Percentiles rank a stretch among this genome's conserved stretches.
Evolutionary conservation across 2,329 filamentous ascomycete species (phyloP).

Genomic region (Chalaropsis ovoidea): DNA sequence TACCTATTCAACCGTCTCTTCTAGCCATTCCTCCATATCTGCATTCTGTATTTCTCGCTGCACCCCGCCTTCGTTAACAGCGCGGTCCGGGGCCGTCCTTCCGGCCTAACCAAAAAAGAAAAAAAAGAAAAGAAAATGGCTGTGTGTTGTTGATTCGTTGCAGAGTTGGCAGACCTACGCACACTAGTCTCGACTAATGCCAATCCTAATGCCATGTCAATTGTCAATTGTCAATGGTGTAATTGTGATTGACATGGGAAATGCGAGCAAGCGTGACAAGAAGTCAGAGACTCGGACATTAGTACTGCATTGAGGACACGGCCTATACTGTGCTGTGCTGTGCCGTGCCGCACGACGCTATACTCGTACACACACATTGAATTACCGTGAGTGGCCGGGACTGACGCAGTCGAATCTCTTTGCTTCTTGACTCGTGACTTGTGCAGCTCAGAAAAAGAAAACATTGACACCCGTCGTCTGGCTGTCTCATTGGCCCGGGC

Average conservation of each 20-base stretch:
- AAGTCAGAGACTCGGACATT: neutral
- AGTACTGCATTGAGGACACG: neutral
- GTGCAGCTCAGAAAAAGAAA: neutral
- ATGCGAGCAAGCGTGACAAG: neutral
- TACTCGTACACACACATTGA: neutral
- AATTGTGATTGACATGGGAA: slow-evolving; percentile 11
- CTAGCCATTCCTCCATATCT: neutral
- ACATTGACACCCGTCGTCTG: neutral
- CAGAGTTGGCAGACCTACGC: neutral
- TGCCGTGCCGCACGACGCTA: slow-evolving; percentile 1
- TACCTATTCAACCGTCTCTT: neutral
- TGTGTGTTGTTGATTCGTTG: neutral
- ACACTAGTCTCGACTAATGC: neutral
- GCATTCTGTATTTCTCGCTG: neutral
- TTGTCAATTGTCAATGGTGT: slow-evolving; percentile 1
- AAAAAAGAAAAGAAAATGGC: too few species aligned
- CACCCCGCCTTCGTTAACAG: neutral
- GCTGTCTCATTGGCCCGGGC: neutral
- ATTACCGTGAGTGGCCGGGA: too few species aligned
- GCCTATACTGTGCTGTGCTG: neutral
- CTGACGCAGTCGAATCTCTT: too few species aligned
- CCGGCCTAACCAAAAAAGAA: too few species aligned
- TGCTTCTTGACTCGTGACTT: neutral
- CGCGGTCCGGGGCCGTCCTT: neutral
- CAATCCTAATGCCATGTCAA: neutral